Conservation (phyloP, 192 early-diverging fungal species). For the Helicostylum pulchrum region DNA sequence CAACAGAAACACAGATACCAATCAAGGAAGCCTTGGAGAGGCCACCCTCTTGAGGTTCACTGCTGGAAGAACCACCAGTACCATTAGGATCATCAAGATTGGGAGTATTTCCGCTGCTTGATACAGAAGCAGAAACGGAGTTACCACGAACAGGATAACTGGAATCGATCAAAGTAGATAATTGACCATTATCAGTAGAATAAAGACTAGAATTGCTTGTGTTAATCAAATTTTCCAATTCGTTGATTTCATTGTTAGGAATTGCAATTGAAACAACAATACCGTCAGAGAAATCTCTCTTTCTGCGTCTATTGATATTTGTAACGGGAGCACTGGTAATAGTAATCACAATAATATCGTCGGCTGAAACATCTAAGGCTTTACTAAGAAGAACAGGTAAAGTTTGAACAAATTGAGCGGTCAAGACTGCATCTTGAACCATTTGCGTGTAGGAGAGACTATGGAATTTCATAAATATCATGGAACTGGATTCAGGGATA, state of each 20-base stretch:
- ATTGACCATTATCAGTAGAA: slow-evolving; percentile 19
- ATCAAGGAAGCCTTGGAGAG: slow-evolving; percentile 32
- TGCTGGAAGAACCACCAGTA: not conserved
- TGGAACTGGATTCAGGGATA: slow-evolving; percentile 20
- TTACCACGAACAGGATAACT: slow-evolving; percentile 16
- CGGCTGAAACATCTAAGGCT: slow-evolving; percentile 7
- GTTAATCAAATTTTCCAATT: slow-evolving; percentile 10
- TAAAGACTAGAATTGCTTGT: slow-evolving; percentile 9
- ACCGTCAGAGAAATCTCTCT: not conserved
- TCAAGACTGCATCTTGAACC: slow-evolving; percentile 27
- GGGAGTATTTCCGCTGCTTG: no score
- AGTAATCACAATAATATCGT: slow-evolving; percentile 29
- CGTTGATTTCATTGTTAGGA: slow-evolving; percentile 4
- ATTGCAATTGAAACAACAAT: slow-evolving; percentile 29
- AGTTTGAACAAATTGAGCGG: slow-evolving; percentile 26
- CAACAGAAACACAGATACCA: slow-evolving; percentile 34
- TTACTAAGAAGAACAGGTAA: slow-evolving; percentile 25
- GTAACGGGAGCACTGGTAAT: slow-evolving; percentile 1
- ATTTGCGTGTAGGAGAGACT: slow-evolving; percentile 27
- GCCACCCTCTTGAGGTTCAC: not conserved
- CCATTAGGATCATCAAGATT: slow-evolving; percentile 16
- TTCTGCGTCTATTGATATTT: not conserved
- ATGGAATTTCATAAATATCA: slow-evolving; percentile 23
- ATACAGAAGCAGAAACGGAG: not conserved
- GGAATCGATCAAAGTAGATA: slow-evolving; percentile 24